Base-by-base conservation (phyloP, 2,329 filamentous ascomycete species). In the Cytospora chrysosperma region DNA sequence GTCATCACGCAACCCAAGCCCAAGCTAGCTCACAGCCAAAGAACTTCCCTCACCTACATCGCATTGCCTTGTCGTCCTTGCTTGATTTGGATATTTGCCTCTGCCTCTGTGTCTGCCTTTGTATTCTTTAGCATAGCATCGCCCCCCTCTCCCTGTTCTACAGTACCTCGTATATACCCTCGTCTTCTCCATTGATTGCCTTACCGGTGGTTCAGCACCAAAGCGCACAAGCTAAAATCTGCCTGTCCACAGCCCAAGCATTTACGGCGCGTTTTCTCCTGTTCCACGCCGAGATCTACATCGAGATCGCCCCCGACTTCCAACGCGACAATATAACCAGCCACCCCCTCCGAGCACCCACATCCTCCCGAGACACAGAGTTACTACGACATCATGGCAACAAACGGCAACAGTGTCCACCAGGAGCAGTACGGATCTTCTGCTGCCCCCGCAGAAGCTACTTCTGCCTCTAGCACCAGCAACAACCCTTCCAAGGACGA, bases 401-500 rank as follows among this genome's bases (percentile, higher is more conserved):
- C 83, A 73, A 85, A 85, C 82, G 83, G 83, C 75, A 83, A 76
- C 73, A 75, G 78, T 72, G 75, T 73, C 72, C 76, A 78, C 71
- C 76, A 78, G 74, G 76, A 79, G 68, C 76, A 80, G 72, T 75
- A 76, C 72, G 71, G 73, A 58, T 70, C 77, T 64, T 70, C 75
- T 64, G 69, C 75, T 43, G 60, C 69, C 56, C 47, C 55, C 5
- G 71, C 72, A 65, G 75, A 75, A 62, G 70, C 74, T 65, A 71
- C 75, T 52, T 68, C 67, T 54, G 49, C 70, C 47, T 66, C 69
- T 60, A 72, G 70, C 67, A 72, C 71, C 62, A 79, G 76, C 71
- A 79, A 74, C 73, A 81, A 84, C 70, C 78, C 87, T 49, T 82
- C 83, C 71, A 97, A 97, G 82, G 93, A 97, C 76, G 92, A 98